These are phyloP conservation scores for Kandelia obovata DNA, from an alignment of 345 rosid species.

Conservation along the genomic window DNA sequence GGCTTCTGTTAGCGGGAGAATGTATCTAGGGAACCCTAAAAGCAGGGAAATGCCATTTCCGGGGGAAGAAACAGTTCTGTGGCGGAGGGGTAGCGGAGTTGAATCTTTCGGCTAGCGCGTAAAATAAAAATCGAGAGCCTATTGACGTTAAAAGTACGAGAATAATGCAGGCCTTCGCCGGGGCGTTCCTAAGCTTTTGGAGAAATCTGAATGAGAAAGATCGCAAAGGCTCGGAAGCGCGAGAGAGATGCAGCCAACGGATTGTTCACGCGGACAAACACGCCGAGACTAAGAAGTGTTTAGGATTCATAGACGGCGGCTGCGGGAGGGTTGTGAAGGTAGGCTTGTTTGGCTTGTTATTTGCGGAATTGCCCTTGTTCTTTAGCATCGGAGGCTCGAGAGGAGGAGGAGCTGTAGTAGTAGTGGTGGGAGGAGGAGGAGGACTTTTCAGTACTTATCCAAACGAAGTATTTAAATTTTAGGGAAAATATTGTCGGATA, in stretches of 20 bases:
- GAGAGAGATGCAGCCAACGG: background rate
- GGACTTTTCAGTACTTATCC: no score
- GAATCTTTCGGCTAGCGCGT: background rate
- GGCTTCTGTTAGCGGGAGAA: constrained; percentile 2
- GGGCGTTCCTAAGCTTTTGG: constrained; percentile 16
- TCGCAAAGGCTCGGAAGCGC: background rate
- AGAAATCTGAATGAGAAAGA: no score
- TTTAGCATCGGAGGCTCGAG: background rate
- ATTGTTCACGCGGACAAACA: no score
- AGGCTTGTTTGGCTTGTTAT: constrained; percentile 10
- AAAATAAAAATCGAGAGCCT: background rate
- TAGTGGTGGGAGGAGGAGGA: no score
- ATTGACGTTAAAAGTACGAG: background rate
- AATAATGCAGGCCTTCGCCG: background rate
- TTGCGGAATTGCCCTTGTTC: constrained; percentile 28
- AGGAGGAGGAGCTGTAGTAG: no score
- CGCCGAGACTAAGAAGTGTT: background rate
- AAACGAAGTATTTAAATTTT: no score
- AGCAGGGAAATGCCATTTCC: constrained; percentile 20
- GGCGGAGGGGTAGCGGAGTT: constrained; percentile 27
- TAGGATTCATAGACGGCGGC: constrained; percentile 7
- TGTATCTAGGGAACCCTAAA: constrained; percentile 30
- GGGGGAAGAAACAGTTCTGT: constrained; percentile 13
- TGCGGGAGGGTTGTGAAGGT: background rate
- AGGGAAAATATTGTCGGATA: no score